phyloP scores from a whole-genome alignment of 1,139 yeast genomes.

The Taphrina pruni region DNA sequence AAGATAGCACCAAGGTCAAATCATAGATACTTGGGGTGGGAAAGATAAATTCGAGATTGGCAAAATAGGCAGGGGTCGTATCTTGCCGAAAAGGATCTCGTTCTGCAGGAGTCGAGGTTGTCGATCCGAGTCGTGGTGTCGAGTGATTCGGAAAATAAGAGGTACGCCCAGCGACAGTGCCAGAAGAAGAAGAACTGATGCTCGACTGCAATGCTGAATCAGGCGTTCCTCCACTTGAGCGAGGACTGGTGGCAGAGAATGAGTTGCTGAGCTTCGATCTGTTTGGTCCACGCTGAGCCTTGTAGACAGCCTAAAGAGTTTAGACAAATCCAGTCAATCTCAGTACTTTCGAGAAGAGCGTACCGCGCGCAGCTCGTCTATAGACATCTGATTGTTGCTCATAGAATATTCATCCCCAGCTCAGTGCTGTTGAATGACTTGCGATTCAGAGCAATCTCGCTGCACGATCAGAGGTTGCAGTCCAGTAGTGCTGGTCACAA shows the following conservation, averaged over 20 bases:
- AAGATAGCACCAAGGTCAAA: conserved; percentile 49
- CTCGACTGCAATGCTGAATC: conserved; percentile 23
- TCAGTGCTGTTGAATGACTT: neutral
- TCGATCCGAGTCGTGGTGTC: conserved; percentile 24
- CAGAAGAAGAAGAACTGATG: conserved; percentile 31
- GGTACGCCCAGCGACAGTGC: conserved; percentile 32
- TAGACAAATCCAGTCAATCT: neutral
- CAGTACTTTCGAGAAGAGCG: neutral
- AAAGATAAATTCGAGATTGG: conserved; percentile 32
- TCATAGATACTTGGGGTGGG: conserved; percentile 50
- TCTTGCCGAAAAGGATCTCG: conserved; percentile 24
- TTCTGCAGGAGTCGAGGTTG: conserved; percentile 29
- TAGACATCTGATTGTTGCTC: conserved; percentile 14
- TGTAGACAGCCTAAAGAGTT: conserved; percentile 28
- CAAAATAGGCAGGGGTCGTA: conserved; percentile 16
- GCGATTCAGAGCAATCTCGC: no score
- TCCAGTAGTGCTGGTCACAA: no score
- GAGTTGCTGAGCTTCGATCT: conserved; percentile 35
- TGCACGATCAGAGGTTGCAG: no score
- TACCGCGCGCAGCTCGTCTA: conserved; percentile 41
- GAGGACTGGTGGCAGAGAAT: conserved; percentile 25
- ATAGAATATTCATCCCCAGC: neutral
- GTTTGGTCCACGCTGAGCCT: conserved; percentile 33
- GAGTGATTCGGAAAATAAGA: conserved; percentile 34
- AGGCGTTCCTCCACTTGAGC: conserved; percentile 31